Evolutionary conservation across 306 rosid genomes (phyloP), one percentile per base, ranked within the genome.

Genomic region (Sphenostylis stenocarpa): DNA sequence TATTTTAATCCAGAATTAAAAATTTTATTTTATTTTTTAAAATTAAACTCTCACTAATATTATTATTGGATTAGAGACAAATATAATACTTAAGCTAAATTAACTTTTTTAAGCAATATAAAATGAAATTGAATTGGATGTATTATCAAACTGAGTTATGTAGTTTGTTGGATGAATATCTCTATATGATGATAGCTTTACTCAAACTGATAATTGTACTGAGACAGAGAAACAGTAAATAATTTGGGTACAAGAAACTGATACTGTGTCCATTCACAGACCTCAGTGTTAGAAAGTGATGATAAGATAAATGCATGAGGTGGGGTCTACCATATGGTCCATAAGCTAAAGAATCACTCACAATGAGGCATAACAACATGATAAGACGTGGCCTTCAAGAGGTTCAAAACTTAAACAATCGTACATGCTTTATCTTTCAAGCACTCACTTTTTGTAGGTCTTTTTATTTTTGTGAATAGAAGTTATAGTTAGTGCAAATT

Each of bases 241-340:
- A 43, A 48, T 36, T 69, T 41, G 20, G 52, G 63, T 28, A 51
- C 39, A 60, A 68, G 49, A 48, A 34, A 13, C 21, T 68, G 34
- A 68, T 61, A 69, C 66, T 48, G 58, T 60, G 78, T 72, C 60
- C 28, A 41, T 76, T 64, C 67, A 44, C 16, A 56, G 45, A 26
- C n/a, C 57, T 24, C 12, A 38, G 0, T 36, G 47, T 26, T 67
- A n/a, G 68, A 38, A 38, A 51, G 73, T 76, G 80, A 65, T 66
- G 74, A 78, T 58, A 26, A 21, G 74, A 78, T 58, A 26, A 21
- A 63, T 86, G 38, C 70, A 41, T 75, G 65, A 48, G 48, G 68
- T 17, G 67, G 87, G 88, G 85, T 69, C 85, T 41, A 82, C 77
- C 75, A 78, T 36, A 21, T 80, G 73, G 72, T 73, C 80, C 78